phyloP scores from a whole-genome alignment of 2,329 filamentous ascomycete species.

The Calonectria fujianensis region DNA sequence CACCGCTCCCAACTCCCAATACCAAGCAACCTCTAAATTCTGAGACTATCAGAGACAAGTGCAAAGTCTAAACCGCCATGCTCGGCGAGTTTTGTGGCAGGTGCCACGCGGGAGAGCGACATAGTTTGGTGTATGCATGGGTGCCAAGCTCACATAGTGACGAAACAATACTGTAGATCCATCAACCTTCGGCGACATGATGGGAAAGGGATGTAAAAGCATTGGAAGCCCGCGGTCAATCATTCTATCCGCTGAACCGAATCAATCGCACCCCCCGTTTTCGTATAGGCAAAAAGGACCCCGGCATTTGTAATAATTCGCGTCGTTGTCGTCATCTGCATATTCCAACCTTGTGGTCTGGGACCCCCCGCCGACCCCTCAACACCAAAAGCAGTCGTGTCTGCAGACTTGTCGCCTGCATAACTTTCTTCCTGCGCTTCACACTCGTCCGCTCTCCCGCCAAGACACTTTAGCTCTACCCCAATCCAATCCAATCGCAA shows the following conservation, averaged over 20 bases:
- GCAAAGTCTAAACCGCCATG: neutral
- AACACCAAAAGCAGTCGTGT: slow-evolving; percentile 24
- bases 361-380: slow-evolving; percentile 19
- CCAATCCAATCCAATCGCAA: neutral
- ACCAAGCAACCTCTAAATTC: neutral
- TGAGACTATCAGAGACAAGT: slow-evolving; percentile 1
- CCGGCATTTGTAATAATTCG: slow-evolving; percentile 11
- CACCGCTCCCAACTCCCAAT: neutral
- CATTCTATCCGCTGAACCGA: neutral
- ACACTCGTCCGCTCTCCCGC: neutral
- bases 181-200: neutral
- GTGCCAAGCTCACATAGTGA: neutral
- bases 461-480: neutral
- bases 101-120: neutral
- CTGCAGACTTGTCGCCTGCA: slow-evolving; percentile 17
- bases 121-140: neutral
- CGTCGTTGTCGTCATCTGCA: slow-evolving; percentile 33
- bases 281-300: neutral
- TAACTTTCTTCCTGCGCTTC: slow-evolving; percentile 8
- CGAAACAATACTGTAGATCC: neutral
- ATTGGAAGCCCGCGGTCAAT: neutral
- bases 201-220: neutral
- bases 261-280: neutral
- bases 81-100: slow-evolving; percentile 2
- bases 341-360: slow-evolving; percentile 13